Evolutionary conservation across 148 eudicot species (phyloP).

Genomic region (Agrostemma githago): DNA sequence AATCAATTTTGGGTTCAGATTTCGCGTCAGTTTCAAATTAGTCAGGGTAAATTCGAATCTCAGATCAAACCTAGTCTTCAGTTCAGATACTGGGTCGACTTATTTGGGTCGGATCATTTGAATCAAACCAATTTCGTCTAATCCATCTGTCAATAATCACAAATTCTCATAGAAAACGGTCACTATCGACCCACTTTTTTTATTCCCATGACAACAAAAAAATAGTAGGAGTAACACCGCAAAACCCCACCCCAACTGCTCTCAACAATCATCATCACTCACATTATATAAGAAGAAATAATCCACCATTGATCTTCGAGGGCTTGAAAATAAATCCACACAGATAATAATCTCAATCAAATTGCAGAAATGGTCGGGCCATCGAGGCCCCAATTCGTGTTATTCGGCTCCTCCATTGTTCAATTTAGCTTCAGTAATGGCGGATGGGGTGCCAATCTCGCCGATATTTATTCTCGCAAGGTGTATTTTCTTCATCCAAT

Average conservation of each 20-base stretch:
- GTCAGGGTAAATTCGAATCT: no score
- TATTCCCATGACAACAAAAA: no score
- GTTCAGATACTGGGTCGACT: no score
- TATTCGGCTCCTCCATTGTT: constrained; percentile 91
- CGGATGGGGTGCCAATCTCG: constrained; percentile 93
- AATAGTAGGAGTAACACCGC: neutral
- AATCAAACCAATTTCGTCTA: no score
- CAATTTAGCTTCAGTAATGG: constrained; percentile 84
- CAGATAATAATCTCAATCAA: neutral
- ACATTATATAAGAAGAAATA: neutral
- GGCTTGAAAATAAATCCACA: neutral
- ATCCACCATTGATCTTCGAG: neutral
- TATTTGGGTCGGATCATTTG: no score
- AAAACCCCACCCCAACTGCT: neutral
- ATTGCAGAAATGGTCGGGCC: constrained; percentile 63
- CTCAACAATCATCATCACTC: neutral
- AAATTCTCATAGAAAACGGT: no score
- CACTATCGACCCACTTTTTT: no score
- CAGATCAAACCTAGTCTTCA: no score
- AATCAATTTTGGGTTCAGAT: no score
- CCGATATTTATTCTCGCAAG: constrained; percentile 89
- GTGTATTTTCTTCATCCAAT: constrained; percentile 24
- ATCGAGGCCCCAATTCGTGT: constrained; percentile 63
- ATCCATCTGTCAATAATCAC: no score
- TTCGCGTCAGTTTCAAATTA: no score